Base-by-base conservation (phyloP, 2,329 filamentous ascomycete species). In the Aspergillus sp. region DNA sequence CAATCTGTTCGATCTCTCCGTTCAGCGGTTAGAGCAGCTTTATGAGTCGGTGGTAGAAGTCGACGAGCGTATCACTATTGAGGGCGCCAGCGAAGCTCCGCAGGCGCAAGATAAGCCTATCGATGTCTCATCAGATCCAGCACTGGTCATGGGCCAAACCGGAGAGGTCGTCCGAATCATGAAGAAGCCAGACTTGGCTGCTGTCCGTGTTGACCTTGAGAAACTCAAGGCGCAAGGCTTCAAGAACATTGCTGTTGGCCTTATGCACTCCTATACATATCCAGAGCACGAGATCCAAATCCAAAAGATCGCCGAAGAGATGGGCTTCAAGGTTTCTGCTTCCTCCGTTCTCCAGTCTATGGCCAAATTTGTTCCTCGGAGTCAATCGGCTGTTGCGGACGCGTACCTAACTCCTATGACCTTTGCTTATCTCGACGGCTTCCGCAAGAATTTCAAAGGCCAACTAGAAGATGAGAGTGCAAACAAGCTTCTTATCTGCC, bases 191-290 rank as follows among this genome's bases (percentile, higher is more conserved):
- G 63, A 73, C 1, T 75, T 82, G 6, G 81, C 85, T 58, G 74
- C 78, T 2, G 75, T 69, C 15, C 84, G 80, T 54, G 70, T 76
- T 21, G 82, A 89, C 64, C 74, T 92, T 39, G 79, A 89, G 70
- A 79, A 79, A 6, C 80, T 95, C 8, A 88, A 83, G 60, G 83
- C 88, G 56, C 76, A 80, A 45, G 89, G 89, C 0, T 86, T 93
- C 64, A 82, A 82, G 57, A 93, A 89, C 69, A 86, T 96, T 62
- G 90, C 91, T 3, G 89, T 96, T 2, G 93, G 90, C 64, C 77
- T 96, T 55, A 91, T 96, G 86, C 91, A 96, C 69, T 90, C 89
- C 2, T 96, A 96, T 70, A 93, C 90, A 0, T 96, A 89, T 67
- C 90, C 90, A 1, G 84, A 90, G 43, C 92, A 96, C 66, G 92